Conservation (phyloP, 169 alveolate genomes). For the Cryptosporidium canis region DNA sequence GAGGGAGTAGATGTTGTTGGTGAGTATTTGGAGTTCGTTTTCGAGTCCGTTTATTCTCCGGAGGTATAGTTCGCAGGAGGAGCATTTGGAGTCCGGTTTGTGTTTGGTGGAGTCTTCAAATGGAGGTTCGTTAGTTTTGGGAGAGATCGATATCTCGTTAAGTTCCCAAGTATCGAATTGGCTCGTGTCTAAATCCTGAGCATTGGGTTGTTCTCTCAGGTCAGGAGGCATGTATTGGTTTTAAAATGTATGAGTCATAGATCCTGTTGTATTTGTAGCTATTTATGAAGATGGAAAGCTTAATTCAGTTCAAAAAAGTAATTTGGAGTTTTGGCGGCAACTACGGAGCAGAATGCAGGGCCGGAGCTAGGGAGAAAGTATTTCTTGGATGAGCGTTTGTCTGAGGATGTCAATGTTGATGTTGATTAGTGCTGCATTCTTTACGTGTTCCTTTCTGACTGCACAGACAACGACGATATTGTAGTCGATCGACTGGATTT, state of each 20-base stretch:
- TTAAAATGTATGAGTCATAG: background rate
- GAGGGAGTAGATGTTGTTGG: conserved; percentile 35
- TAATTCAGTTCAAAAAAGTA: background rate
- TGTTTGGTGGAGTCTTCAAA: background rate
- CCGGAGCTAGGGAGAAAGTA: background rate
- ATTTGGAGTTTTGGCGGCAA: background rate
- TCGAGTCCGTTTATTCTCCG: conserved; percentile 48
- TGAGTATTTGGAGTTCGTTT: conserved; percentile 55
- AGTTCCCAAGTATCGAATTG: background rate
- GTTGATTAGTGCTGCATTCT: conserved; percentile 9
- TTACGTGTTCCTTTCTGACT: conserved; percentile 34
- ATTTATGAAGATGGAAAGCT: background rate
- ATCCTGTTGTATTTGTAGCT: background rate
- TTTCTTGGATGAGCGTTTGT: conserved; percentile 4
- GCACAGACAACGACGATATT: conserved; percentile 51
- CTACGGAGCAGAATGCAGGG: background rate
- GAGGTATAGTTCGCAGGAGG: conserved; percentile 25
- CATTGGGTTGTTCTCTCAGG: background rate
- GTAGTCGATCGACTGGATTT: conserved; percentile 9
- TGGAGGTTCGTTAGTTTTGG: background rate
- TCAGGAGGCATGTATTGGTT: background rate
- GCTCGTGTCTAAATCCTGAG: background rate
- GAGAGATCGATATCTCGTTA: background rate
- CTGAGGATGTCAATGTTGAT: conserved; percentile 47
- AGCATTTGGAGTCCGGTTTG: background rate